These are phyloP conservation scores for Colletotrichum ledebouriae DNA, from an alignment of 2,329 filamentous ascomycete species.

Conservation along the genomic window DNA sequence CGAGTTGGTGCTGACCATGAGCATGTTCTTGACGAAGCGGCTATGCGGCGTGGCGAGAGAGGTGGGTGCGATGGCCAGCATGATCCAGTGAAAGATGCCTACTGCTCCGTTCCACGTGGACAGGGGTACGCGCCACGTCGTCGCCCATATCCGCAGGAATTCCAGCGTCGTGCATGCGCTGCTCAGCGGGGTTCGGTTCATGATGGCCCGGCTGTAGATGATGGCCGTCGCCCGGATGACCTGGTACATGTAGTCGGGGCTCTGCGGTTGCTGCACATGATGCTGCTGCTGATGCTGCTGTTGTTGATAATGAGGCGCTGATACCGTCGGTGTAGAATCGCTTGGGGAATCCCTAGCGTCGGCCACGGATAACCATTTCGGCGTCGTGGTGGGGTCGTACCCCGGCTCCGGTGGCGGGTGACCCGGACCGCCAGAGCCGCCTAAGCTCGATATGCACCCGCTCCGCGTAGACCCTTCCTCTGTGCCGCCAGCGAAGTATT, in stretches of 20 bases:
- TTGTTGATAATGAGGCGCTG: conserved; percentile 12
- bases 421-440: conserved; percentile 18
- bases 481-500: background rate
- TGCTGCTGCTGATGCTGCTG: conserved; percentile 20
- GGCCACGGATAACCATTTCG: conserved; percentile 23
- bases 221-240: conserved; percentile 61
- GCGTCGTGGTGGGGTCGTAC: conserved; percentile 39
- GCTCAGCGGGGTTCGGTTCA: conserved; percentile 57
- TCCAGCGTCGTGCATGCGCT: conserved; percentile 55
- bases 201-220: conserved; percentile 63
- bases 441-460: conserved; percentile 20
- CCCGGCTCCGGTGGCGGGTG: conserved; percentile 21
- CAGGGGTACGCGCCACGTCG: conserved; percentile 61
- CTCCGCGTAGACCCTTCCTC: conserved; percentile 23
- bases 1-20: conserved; percentile 59
- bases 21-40: conserved; percentile 61
- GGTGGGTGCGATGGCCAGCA: conserved; percentile 57
- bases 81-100: conserved; percentile 64
- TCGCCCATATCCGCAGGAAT: conserved; percentile 60
- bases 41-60: conserved; percentile 56
- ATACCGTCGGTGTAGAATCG: conserved; percentile 11
- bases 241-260: conserved; percentile 61
- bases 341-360: conserved; percentile 26
- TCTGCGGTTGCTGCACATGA: conserved; percentile 14
- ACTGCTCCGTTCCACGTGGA: conserved; percentile 60